Evolutionary conservation across 1,284 basidiomycete species (phyloP).

Genomic region (Ceraceosorus guamensis): DNA sequence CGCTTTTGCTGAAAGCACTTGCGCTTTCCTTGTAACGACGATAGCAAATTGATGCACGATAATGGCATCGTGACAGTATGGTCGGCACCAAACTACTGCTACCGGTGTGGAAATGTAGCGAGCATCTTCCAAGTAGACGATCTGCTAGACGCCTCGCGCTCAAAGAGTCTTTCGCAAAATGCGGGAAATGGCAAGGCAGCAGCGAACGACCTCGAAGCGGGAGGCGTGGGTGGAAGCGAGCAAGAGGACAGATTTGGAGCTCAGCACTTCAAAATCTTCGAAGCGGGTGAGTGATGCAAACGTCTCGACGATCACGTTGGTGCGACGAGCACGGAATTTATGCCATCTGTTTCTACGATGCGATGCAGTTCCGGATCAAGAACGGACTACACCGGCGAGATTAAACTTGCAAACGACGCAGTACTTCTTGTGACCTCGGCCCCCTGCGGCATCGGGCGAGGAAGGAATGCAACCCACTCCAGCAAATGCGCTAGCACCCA

Average conservation of each 20-base stretch:
- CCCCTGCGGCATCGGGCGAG: too few relatives aligned
- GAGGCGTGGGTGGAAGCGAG: conserved; percentile 21
- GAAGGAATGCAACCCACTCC: too few relatives aligned
- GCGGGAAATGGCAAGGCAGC: background rate
- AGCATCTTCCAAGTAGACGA: conserved; percentile 45
- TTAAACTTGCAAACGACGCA: conserved; percentile 16
- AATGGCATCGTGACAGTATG: conserved; percentile 34
- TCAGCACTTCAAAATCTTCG: conserved; percentile 50
- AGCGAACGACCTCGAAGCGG: conserved; percentile 6
- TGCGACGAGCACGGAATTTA: background rate
- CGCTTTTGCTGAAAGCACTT: background rate
- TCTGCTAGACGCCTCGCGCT: conserved; percentile 10
- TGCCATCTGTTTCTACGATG: background rate
- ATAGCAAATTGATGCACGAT: conserved; percentile 36
- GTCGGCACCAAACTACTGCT: conserved; percentile 40
- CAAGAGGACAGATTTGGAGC: conserved; percentile 29
- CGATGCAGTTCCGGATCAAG: conserved; percentile 28
- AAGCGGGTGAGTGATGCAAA: conserved; percentile 46
- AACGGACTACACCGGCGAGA: conserved; percentile 21
- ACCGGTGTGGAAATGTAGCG: conserved; percentile 48
- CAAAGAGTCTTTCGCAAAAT: background rate
- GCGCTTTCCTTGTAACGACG: background rate
- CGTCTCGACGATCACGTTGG: too few relatives aligned
- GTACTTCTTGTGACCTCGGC: conserved; percentile 35
- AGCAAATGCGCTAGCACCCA: too few relatives aligned